A percentile compares a stretch with the other conserved stretches of the same genome.
These are phyloP conservation scores for Trifolium pratense DNA, from an alignment of 306 rosid genomes.

Conservation along the genomic window DNA sequence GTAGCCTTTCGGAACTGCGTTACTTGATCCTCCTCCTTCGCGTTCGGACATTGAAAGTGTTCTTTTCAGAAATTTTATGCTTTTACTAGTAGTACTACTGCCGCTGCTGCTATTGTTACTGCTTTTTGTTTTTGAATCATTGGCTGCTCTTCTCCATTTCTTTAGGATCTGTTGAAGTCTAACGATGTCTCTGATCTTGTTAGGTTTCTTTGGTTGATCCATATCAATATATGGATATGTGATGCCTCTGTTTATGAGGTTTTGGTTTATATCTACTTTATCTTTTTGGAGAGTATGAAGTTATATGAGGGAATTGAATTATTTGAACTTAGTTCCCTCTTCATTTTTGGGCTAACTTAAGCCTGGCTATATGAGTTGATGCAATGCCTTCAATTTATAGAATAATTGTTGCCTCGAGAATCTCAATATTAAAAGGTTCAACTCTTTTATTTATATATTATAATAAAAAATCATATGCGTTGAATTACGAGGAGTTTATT, in stretches of 20 bases:
- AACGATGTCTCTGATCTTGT: slow-evolving; percentile 88
- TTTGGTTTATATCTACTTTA: slow-evolving; percentile 1
- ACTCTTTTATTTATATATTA: not conserved
- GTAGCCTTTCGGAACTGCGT: slow-evolving; percentile 78
- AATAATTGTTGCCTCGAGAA: slow-evolving; percentile 13
- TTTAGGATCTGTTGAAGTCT: slow-evolving; percentile 93
- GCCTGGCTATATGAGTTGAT: slow-evolving; percentile 32
- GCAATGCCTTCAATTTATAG: slow-evolving; percentile 58
- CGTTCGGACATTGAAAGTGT: slow-evolving; percentile 68
- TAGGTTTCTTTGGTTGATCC: slow-evolving; percentile 79
- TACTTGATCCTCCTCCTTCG: slow-evolving; percentile 42
- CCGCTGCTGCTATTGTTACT: slow-evolving; percentile 17
- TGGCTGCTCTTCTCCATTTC: slow-evolving; percentile 90
- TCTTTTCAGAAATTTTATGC: slow-evolving; percentile 73
- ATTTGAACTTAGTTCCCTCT: slow-evolving; percentile 24
- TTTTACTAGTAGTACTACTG: slow-evolving; percentile 49
- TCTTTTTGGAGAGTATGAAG: not conserved
- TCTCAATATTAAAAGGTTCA: slow-evolving; percentile 27
- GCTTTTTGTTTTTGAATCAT: slow-evolving; percentile 55
- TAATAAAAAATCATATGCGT: not conserved
- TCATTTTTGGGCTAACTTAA: slow-evolving; percentile 18
- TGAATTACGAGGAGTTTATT: not conserved
- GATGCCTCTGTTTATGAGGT: slow-evolving; percentile 14
- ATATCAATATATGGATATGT: slow-evolving; percentile 38
- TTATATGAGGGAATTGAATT: slow-evolving; percentile 5